Evolutionary conservation across 208 protist species (phyloP).

Genomic region (Entamoeba invadens): DNA sequence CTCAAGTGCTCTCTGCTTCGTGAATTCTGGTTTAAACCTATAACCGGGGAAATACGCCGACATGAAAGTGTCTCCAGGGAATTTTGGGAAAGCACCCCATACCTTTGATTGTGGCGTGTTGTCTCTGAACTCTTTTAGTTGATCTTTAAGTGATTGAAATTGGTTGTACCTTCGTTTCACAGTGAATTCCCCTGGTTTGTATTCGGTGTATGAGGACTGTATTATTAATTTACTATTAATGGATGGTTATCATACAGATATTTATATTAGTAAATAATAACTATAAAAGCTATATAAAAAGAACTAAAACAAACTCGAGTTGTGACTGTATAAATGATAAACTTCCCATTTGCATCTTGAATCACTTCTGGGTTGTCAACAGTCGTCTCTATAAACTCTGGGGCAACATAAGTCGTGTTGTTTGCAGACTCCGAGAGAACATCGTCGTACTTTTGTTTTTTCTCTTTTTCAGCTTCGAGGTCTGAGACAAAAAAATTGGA

Average conservation of each 20-base stretch:
- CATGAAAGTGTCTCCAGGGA: neutral
- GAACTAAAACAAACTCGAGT: neutral
- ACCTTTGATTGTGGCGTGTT: neutral
- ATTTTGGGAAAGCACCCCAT: neutral
- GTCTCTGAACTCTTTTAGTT: neutral
- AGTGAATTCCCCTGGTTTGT: neutral
- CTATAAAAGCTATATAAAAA: no score
- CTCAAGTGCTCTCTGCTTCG: neutral
- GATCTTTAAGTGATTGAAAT: neutral
- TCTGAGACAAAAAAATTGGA: no score
- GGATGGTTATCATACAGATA: no score
- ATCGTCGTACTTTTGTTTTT: neutral
- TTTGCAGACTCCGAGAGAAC: neutral
- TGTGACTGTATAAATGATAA: neutral
- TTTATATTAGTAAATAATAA: no score
- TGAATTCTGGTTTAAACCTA: neutral
- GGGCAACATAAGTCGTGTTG: neutral
- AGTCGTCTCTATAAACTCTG: neutral
- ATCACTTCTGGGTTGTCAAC: neutral
- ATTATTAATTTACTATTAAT: neutral
- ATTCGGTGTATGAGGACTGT: neutral
- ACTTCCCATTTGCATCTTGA: neutral
- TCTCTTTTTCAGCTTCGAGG: neutral
- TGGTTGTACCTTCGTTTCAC: neutral
- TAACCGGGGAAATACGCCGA: neutral